These are phyloP conservation scores for Monilinia fructigena DNA, from an alignment of 2,329 filamentous ascomycete species.

Conservation along the genomic window DNA sequence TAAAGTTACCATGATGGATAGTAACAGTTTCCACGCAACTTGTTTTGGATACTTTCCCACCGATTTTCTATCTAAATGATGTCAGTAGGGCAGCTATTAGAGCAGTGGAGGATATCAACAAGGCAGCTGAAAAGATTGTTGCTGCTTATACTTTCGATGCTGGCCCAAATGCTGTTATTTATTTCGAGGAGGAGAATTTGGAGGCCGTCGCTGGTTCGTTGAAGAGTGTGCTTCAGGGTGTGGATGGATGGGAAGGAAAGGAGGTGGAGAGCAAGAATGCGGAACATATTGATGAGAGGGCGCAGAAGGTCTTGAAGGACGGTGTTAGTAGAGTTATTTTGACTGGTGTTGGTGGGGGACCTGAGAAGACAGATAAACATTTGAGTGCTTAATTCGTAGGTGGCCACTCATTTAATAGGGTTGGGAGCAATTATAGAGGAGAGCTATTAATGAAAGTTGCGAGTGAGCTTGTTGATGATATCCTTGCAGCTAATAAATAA, in stretches of 20 bases:
- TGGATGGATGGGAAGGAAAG: constrained; percentile 70
- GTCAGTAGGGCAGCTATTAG: constrained; percentile 82
- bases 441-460: background rate
- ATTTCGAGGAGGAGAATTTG: constrained; percentile 82
- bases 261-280: constrained; percentile 51
- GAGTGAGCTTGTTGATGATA: constrained; percentile 9
- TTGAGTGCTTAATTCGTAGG: constrained; percentile 52
- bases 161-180: constrained; percentile 93
- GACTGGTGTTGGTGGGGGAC: constrained; percentile 88
- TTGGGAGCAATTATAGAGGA: background rate
- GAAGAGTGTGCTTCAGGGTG: constrained; percentile 60
- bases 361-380: constrained; percentile 74
- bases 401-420: background rate
- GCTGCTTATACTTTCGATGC: constrained; percentile 98
- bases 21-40: constrained; percentile 93
- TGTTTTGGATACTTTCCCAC: constrained; percentile 92
- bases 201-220: constrained; percentile 74
- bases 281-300: constrained; percentile 62
- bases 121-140: constrained; percentile 71
- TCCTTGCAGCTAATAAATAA: constrained; percentile 3
- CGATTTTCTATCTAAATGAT: constrained; percentile 99
- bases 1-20: constrained; percentile 91
- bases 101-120: constrained; percentile 86
- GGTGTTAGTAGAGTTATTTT: constrained; percentile 88
- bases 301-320: constrained; percentile 65